phyloP scores from a whole-genome alignment of 2,329 filamentous ascomycete species.

The Periconia sp. region DNA sequence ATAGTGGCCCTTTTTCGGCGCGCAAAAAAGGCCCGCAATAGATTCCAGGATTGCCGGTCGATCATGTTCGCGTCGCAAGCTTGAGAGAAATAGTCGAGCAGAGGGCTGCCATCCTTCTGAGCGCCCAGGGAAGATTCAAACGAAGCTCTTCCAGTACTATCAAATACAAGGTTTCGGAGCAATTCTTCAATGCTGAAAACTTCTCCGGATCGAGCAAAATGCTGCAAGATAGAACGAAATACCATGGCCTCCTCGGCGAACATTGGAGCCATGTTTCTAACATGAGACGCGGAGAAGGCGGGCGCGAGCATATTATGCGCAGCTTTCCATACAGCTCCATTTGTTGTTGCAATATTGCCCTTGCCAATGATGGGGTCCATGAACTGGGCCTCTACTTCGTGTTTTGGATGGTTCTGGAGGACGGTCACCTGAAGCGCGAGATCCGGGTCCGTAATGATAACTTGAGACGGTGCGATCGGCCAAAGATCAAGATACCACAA shows the following conservation, averaged over 20 bases:
- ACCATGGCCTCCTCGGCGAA: conserved; percentile 41
- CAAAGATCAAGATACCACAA: conserved; percentile 55
- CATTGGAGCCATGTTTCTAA: conserved; percentile 36
- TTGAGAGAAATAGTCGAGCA: conserved; percentile 25
- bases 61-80: conserved; percentile 19
- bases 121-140: conserved; percentile 32
- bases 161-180: conserved; percentile 29
- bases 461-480: conserved; percentile 42
- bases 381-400: conserved; percentile 19
- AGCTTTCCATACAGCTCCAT: conserved; percentile 43
- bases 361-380: conserved; percentile 35
- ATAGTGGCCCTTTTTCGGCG: conserved; percentile 14
- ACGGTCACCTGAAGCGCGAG: conserved; percentile 47
- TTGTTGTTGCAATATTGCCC: conserved; percentile 35
- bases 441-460: conserved; percentile 48
- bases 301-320: conserved; percentile 44
- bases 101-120: conserved; percentile 27
- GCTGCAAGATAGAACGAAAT: conserved; percentile 32
- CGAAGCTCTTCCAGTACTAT: conserved; percentile 31
- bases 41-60: conserved; percentile 26
- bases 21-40: conserved; percentile 20
- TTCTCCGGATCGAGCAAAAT: conserved; percentile 25
- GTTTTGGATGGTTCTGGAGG: conserved; percentile 40
- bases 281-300: conserved; percentile 39
- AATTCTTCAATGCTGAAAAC: conserved; percentile 32